Conservation (phyloP, 768 basidiomycete species). For the Gloeophyllum trabeum region DNA sequence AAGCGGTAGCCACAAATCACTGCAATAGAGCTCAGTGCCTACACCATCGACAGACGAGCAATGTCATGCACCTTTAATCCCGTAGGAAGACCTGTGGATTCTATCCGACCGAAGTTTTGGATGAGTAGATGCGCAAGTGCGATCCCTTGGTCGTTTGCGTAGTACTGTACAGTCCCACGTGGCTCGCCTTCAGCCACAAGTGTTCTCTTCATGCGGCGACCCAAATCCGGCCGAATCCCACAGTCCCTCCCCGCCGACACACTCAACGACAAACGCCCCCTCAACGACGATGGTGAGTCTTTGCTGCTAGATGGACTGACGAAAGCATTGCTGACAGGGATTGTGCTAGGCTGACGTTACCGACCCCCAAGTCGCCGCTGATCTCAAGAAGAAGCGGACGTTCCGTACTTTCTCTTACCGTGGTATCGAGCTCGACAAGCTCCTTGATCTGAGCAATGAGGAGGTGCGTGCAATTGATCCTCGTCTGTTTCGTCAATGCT, state of each 20-base stretch:
- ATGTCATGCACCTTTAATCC: conserved; percentile 80
- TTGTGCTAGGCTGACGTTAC: conserved; percentile 73
- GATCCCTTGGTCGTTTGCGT: too few relatives aligned
- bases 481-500: not conserved
- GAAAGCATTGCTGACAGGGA: conserved; percentile 1
- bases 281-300: conserved; percentile 8
- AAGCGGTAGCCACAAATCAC: conserved; percentile 92
- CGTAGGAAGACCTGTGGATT: conserved; percentile 89
- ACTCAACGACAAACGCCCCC: not conserved
- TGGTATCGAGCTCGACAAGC: conserved; percentile 96
- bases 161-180: conserved; percentile 55
- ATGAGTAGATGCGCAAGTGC: conserved; percentile 12
- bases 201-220: conserved; percentile 13
- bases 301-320: not conserved
- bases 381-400: conserved; percentile 96
- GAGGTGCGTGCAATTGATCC: conserved; percentile 47
- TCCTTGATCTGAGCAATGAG: conserved; percentile 92
- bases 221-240: conserved; percentile 2
- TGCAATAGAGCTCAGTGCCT: too few relatives aligned
- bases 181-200: conserved; percentile 28
- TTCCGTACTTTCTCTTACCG: conserved; percentile 99
- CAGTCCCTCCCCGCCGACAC: conserved; percentile 2
- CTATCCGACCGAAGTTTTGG: conserved; percentile 43
- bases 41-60: too few relatives aligned
- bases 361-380: conserved; percentile 89